Evolutionary conservation across 208 protist genomes (phyloP).

Genomic region (Leishmania guyanensis): DNA sequence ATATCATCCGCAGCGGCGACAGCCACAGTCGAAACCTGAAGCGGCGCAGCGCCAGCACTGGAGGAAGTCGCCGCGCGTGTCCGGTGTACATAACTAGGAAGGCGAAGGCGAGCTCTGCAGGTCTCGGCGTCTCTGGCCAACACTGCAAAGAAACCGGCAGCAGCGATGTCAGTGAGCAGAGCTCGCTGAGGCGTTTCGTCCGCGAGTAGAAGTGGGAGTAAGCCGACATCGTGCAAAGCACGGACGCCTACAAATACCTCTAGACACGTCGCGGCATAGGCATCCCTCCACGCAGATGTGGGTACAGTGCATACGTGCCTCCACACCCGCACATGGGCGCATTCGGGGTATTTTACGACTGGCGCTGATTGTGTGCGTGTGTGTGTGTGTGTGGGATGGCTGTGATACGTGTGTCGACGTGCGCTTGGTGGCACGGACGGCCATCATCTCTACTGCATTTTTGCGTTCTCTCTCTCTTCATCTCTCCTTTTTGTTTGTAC

Average conservation of each 20-base stretch:
- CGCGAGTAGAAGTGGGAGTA: background rate
- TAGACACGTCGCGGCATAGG: background rate
- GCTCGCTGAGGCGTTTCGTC: slow-evolving; percentile 2
- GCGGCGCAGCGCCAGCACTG: slow-evolving; percentile 7
- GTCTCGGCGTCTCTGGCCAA: background rate
- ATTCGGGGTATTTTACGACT: background rate
- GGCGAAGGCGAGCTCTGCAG: slow-evolving; percentile 1
- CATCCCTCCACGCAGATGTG: background rate
- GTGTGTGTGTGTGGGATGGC: background rate
- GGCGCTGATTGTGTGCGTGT: background rate
- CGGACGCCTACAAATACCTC: too few relatives aligned
- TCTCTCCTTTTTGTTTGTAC: background rate
- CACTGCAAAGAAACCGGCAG: slow-evolving; percentile 5
- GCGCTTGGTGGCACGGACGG: background rate
- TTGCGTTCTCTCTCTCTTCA: background rate
- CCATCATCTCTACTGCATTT: background rate
- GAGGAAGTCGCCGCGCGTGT: background rate
- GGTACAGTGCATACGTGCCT: background rate
- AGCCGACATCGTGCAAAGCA: background rate
- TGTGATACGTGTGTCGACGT: background rate
- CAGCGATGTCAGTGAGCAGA: slow-evolving; percentile 9
- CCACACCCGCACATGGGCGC: background rate
- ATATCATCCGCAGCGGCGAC: slow-evolving; percentile 3
- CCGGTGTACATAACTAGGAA: slow-evolving; percentile 8
- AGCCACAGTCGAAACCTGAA: background rate